Evolutionary conservation across 192 early-diverging fungal species (phyloP).

Genomic region (Mortierella hygrophila): DNA sequence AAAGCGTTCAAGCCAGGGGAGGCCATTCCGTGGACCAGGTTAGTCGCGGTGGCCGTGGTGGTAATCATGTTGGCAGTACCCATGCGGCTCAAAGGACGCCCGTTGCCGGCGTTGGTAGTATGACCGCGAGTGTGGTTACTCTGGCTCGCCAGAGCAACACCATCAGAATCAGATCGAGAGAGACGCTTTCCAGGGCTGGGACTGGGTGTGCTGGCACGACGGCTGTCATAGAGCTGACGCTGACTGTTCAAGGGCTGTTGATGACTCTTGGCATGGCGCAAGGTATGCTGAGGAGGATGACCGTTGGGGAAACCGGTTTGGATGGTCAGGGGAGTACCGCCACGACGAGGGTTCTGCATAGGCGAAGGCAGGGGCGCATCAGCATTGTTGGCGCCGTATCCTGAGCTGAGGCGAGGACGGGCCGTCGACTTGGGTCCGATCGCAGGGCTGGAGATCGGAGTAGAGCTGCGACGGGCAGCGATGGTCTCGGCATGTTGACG

Average conservation of each 20-base stretch:
- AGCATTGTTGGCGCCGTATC: slow-evolving; percentile 2
- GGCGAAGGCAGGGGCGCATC: slow-evolving; percentile 28
- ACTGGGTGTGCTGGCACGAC: slow-evolving; percentile 40
- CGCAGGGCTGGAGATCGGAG: slow-evolving; percentile 17
- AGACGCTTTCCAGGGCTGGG: slow-evolving; percentile 36
- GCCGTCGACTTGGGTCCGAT: slow-evolving; percentile 45
- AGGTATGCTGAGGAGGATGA: slow-evolving; percentile 31
- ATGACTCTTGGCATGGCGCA: slow-evolving; percentile 52
- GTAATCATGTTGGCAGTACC: slow-evolving; percentile 28
- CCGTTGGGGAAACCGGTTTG: slow-evolving; percentile 46
- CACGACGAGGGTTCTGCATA: slow-evolving; percentile 20
- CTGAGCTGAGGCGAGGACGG: slow-evolving; percentile 20
- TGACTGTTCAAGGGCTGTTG: slow-evolving; percentile 38
- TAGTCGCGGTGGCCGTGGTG: slow-evolving; percentile 38
- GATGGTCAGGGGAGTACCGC: slow-evolving; percentile 39
- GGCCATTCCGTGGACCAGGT: slow-evolving; percentile 40
- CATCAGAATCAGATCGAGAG: slow-evolving; percentile 34
- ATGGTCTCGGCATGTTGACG: slow-evolving; percentile 35
- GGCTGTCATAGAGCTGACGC: slow-evolving; percentile 35
- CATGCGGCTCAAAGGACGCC: slow-evolving; percentile 38
- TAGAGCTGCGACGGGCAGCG: slow-evolving; percentile 39
- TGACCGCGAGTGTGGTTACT: not conserved
- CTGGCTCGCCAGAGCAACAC: slow-evolving; percentile 14
- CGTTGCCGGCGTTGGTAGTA: not conserved
- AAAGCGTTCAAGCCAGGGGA: slow-evolving; percentile 8